Percentiles rank a stretch among this genome's conserved stretches.
Conservation (phyloP, 2,329 filamentous ascomycete species). For the Fusarium floridanum region DNA sequence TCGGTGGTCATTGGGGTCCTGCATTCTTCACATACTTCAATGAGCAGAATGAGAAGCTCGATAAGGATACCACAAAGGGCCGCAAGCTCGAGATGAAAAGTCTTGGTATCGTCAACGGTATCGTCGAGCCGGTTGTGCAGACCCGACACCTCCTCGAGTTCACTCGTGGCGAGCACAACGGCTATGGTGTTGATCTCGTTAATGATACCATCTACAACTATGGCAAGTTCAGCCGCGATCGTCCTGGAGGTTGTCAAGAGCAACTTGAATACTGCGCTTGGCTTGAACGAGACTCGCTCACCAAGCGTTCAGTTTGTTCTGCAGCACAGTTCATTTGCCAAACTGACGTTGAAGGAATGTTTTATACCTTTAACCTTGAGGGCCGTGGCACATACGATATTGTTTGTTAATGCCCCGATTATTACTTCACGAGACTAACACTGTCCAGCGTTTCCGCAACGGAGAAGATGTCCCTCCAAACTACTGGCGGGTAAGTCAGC, state of each 20-base stretch:
- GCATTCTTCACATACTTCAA: conserved; percentile 26
- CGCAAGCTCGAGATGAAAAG: conserved; percentile 25
- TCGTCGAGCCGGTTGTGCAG: conserved; percentile 20
- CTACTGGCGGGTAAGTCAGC: conserved; percentile 12
- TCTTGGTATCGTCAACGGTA: conserved; percentile 29
- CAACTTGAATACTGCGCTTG: conserved; percentile 17
- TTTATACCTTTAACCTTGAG: conserved; percentile 16
- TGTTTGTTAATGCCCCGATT: not conserved
- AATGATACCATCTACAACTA: conserved; percentile 29
- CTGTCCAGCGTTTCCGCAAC: not conserved
- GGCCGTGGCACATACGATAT: conserved; percentile 28
- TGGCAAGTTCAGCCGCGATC: conserved; percentile 14
- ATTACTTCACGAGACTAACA: not conserved
- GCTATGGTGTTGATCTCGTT: conserved; percentile 19
- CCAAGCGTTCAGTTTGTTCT: conserved; percentile 14
- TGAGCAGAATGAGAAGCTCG: conserved; percentile 14
- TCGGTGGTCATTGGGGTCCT: conserved; percentile 25
- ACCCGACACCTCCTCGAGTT: conserved; percentile 19
- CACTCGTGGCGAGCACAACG: conserved; percentile 14
- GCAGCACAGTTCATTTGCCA: conserved; percentile 17
- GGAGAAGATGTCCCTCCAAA: conserved; percentile 18
- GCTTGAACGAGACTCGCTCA: conserved; percentile 4
- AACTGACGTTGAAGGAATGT: conserved; percentile 22
- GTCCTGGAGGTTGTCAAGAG: conserved; percentile 14
- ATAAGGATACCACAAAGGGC: conserved; percentile 3